These are phyloP conservation scores for Mrakia gelida DNA, from an alignment of 768 basidiomycete species.

Conservation along the genomic window DNA sequence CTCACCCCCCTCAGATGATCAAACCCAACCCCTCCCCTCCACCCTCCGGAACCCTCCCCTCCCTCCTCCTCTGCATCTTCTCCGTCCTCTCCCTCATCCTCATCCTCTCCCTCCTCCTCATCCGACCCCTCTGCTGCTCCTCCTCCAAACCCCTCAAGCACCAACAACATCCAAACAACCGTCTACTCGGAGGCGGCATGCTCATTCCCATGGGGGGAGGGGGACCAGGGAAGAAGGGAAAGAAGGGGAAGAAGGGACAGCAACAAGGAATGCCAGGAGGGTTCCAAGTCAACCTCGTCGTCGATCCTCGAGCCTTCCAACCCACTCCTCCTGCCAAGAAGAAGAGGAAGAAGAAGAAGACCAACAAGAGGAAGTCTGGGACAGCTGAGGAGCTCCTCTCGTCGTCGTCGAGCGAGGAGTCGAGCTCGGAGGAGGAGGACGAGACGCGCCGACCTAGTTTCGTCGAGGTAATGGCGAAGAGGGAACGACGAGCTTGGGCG, in stretches of 20 bases:
- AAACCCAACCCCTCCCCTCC: neutral
- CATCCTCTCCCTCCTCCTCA: neutral
- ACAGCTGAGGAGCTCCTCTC: neutral
- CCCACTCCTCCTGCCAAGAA: neutral
- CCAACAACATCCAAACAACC: neutral
- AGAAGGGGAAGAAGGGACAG: neutral
- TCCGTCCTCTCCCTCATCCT: slow-evolving; percentile 17
- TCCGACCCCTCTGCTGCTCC: slow-evolving; percentile 1
- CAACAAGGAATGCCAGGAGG: neutral
- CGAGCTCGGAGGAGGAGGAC: neutral
- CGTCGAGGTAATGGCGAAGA: neutral
- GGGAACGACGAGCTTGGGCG: neutral
- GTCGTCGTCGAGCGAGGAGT: neutral
- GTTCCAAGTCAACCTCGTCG: neutral
- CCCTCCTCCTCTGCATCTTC: neutral
- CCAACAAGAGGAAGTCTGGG: neutral
- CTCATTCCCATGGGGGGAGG: neutral
- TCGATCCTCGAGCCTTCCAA: neutral
- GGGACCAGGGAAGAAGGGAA: neutral
- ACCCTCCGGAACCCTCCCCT: neutral
- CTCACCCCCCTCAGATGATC: neutral
- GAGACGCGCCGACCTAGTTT: neutral
- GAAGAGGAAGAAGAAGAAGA: slow-evolving; percentile 4
- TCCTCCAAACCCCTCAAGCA: neutral
- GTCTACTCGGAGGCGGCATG: neutral